phyloP scores from a whole-genome alignment of 2,329 filamentous ascomycete genomes.

The Curvularia hawaiiensis region DNA sequence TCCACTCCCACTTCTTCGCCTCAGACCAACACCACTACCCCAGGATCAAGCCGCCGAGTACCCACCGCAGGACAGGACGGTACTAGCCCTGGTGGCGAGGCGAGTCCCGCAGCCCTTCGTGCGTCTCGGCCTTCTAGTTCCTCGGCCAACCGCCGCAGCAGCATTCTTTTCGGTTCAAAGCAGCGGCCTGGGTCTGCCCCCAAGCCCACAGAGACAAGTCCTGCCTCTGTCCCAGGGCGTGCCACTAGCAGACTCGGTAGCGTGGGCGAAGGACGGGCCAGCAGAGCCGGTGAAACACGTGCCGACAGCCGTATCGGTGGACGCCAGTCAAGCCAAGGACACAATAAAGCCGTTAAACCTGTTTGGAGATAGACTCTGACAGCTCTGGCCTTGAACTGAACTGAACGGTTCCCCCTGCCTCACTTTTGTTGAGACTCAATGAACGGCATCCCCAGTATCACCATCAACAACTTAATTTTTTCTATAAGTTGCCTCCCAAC shows the following conservation, averaged over 20 bases:
- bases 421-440: slow-evolving; percentile 1
- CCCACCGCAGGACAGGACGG: slow-evolving; percentile 28
- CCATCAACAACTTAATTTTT: not conserved
- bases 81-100: slow-evolving; percentile 28
- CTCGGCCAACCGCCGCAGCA: slow-evolving; percentile 37
- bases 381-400: not conserved
- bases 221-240: slow-evolving; percentile 24
- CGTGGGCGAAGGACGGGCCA: slow-evolving; percentile 32
- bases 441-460: slow-evolving; percentile 1
- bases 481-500: not conserved
- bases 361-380: slow-evolving; percentile 34
- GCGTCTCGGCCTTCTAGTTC: slow-evolving; percentile 36
- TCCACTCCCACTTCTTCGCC: slow-evolving; percentile 29
- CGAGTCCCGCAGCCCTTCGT: slow-evolving; percentile 37
- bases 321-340: slow-evolving; percentile 32
- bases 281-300: slow-evolving; percentile 28
- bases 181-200: slow-evolving; percentile 32
- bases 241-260: slow-evolving; percentile 31
- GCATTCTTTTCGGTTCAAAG: slow-evolving; percentile 38
- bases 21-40: slow-evolving; percentile 23
- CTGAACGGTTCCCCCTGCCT: not conserved
- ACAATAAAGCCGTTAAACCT: slow-evolving; percentile 22
- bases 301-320: slow-evolving; percentile 30
- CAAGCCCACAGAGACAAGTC: slow-evolving; percentile 15
- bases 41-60: slow-evolving; percentile 33